Conservation (phyloP, 106 monocot species). For the Ottelia alismoides region DNA sequence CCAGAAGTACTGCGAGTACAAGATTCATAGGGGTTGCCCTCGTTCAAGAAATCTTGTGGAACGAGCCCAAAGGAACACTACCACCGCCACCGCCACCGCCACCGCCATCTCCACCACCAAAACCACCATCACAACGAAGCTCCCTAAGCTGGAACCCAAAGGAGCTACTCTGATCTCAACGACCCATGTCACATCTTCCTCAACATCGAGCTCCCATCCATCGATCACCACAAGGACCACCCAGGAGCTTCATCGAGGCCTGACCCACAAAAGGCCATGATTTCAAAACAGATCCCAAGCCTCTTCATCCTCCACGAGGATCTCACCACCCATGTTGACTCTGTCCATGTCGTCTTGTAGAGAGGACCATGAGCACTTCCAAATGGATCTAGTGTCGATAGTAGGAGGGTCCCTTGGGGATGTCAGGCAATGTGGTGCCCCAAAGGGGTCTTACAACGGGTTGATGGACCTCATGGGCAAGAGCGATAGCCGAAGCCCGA, state of each 20-base stretch:
- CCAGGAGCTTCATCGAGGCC: conserved; percentile 33
- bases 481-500: conserved; percentile 8
- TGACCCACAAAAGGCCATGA: conserved; percentile 24
- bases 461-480: conserved; percentile 17
- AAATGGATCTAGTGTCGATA: conserved; percentile 20
- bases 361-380: neutral
- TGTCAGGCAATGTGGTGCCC: conserved; percentile 7
- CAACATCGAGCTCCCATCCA: conserved; percentile 4
- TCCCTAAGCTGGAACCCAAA: conserved; percentile 1
- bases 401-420: conserved; percentile 36
- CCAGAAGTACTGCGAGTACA: conserved; percentile 64
- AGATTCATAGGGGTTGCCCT: conserved; percentile 43
- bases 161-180: conserved; percentile 19
- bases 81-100: neutral
- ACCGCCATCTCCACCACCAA: neutral
- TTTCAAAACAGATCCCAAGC: neutral
- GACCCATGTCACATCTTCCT: conserved; percentile 12
- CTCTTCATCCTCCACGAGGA: neutral
- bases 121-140: neutral
- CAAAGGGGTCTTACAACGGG: neutral
- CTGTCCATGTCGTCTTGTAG: conserved; percentile 19
- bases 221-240: conserved; percentile 6
- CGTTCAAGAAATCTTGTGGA: conserved; percentile 93
- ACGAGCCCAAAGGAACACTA: conserved; percentile 7
- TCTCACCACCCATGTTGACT: conserved; percentile 18